Evolutionary conservation across 2,329 filamentous ascomycete species (phyloP).

Genomic region (Aureobasidium sp.): DNA sequence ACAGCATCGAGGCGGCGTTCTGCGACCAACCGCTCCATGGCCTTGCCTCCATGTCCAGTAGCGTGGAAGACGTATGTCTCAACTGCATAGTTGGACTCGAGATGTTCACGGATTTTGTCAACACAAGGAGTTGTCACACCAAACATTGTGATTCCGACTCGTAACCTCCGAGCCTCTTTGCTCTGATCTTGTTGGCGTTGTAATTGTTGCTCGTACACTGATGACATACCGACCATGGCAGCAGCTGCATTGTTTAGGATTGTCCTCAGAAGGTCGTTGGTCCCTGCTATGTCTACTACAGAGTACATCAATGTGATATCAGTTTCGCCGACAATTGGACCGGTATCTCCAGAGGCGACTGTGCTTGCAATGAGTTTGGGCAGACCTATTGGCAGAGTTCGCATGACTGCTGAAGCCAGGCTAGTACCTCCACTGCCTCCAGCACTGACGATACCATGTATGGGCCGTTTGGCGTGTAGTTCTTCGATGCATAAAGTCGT

Average conservation of each 20-base stretch:
- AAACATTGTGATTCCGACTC: constrained; percentile 77
- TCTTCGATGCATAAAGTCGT: constrained; percentile 49
- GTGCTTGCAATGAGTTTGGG: constrained; percentile 78
- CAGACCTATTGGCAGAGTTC: constrained; percentile 68
- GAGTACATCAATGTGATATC: constrained; percentile 78
- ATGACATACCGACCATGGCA: constrained; percentile 66
- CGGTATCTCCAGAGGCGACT: constrained; percentile 72
- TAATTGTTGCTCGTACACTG: constrained; percentile 41
- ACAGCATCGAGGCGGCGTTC: constrained; percentile 70
- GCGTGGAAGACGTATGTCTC: constrained; percentile 76
- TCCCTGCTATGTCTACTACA: constrained; percentile 74
- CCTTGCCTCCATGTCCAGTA: constrained; percentile 72
- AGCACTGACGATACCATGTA: constrained; percentile 61
- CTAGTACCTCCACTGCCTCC: constrained; percentile 72
- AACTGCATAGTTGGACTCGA: constrained; percentile 52
- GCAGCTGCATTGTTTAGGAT: constrained; percentile 71
- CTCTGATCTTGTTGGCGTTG: background rate
- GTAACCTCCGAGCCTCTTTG: constrained; percentile 40
- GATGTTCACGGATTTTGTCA: constrained; percentile 56
- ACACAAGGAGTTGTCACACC: constrained; percentile 76
- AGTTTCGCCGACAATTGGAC: constrained; percentile 70
- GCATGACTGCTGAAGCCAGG: constrained; percentile 68
- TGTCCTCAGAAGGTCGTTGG: constrained; percentile 64
- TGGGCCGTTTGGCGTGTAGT: constrained; percentile 56
- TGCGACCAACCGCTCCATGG: constrained; percentile 71